Percentiles rank a stretch among this genome's conserved stretches.
These are phyloP conservation scores for Carex cristatella DNA, from an alignment of 176 grass and related monocot genomes.

Conservation along the genomic window DNA sequence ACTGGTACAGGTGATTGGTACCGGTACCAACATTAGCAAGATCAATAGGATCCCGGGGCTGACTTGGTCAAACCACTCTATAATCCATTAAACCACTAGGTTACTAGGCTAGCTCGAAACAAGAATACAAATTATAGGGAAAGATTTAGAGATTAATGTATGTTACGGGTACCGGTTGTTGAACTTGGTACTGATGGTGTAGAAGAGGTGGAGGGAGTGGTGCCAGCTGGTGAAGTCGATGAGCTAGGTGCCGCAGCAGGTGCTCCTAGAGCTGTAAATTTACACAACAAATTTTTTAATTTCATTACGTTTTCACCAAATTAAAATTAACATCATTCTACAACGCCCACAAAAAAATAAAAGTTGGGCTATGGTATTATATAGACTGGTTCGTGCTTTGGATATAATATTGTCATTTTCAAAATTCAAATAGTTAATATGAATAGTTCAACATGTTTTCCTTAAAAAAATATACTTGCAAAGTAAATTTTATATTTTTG, in stretches of 20 bases:
- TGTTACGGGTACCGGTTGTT: background rate
- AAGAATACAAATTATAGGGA: too few relatives aligned
- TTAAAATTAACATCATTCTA: background rate
- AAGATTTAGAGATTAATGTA: too few relatives aligned
- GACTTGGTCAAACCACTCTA: background rate
- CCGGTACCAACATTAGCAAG: background rate
- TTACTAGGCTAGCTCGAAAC: too few relatives aligned
- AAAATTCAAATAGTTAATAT: too few relatives aligned
- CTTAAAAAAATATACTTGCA: too few relatives aligned
- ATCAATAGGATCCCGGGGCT: background rate
- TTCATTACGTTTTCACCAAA: background rate
- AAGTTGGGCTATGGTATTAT: too few relatives aligned
- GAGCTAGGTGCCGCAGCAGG: constrained; percentile 22
- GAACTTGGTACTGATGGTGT: constrained; percentile 10
- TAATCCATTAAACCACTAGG: background rate
- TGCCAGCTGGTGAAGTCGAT: background rate
- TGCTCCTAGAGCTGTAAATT: constrained; percentile 23
- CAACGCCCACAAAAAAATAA: background rate
- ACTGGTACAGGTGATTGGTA: background rate
- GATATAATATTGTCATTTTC: too few relatives aligned
- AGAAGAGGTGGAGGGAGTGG: constrained; percentile 15
- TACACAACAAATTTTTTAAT: background rate
- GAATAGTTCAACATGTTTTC: too few relatives aligned
- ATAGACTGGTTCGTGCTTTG: too few relatives aligned
- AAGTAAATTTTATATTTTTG: too few relatives aligned